Conservation (phyloP, 176 grass and related monocot genomes). For the Carex scoparia region DNA sequence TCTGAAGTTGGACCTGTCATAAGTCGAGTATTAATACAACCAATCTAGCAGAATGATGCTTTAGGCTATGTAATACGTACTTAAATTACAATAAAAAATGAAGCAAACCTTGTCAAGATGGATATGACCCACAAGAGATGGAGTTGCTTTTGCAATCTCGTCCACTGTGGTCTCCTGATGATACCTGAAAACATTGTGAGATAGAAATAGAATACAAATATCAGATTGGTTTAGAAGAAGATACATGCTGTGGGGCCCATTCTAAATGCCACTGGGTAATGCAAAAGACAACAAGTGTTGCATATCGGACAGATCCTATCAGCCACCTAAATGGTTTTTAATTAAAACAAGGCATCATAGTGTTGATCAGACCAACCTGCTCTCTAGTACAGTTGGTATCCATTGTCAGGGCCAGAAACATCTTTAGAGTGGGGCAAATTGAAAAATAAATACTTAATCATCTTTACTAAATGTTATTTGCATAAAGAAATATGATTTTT, state of each 20-base stretch:
- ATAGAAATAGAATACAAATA: not conserved
- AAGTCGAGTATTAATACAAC: not conserved
- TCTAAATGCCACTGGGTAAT: not conserved
- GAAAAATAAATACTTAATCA: not conserved
- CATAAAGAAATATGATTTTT: not conserved
- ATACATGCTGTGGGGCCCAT: not conserved
- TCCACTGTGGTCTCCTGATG: slow-evolving; percentile 49
- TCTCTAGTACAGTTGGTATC: not conserved
- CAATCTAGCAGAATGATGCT: slow-evolving; percentile 15
- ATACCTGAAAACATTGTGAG: slow-evolving; percentile 47
- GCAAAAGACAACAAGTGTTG: not conserved
- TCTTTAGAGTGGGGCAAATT: not conserved
- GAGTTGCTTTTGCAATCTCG: slow-evolving; percentile 42
- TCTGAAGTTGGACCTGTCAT: slow-evolving; percentile 57
- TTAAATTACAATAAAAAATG: not conserved
- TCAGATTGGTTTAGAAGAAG: slow-evolving; percentile 15
- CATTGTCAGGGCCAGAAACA: not conserved
- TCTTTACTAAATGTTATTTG: not conserved
- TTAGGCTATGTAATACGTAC: slow-evolving; percentile 1
- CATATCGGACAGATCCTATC: not conserved
- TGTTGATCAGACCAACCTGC: not conserved
- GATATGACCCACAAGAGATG: slow-evolving; percentile 77
- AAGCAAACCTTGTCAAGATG: slow-evolving; percentile 68
- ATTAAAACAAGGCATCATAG: not conserved
- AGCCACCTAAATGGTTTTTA: not conserved